Evolutionary conservation across 805 yeast genomes (phyloP).

Genomic region (Yarrowia sp.): DNA sequence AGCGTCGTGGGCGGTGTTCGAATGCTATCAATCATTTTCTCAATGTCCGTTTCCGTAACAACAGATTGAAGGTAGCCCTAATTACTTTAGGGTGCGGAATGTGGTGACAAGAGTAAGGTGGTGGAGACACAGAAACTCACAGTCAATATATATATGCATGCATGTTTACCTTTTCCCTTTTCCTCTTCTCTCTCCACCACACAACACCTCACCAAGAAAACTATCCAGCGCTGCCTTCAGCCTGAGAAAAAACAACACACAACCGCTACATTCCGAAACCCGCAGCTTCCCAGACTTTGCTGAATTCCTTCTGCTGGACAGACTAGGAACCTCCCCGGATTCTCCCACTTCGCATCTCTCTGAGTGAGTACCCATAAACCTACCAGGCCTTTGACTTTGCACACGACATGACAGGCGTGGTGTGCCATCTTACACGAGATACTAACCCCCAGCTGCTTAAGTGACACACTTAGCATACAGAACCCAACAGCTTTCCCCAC

Average conservation of each 20-base stretch:
- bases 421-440: neutral
- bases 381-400: slow-evolving; percentile 1
- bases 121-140: slow-evolving; percentile 12
- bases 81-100: neutral
- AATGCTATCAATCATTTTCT: slow-evolving; percentile 23
- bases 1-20: slow-evolving; percentile 55
- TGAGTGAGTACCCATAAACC: slow-evolving; percentile 2
- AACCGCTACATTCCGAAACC: neutral
- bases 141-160: slow-evolving; percentile 13
- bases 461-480: neutral
- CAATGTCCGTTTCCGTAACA: slow-evolving; percentile 2
- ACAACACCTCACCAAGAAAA: neutral
- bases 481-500: neutral
- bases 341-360: neutral
- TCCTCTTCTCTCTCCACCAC: neutral
- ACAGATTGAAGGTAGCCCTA: neutral
- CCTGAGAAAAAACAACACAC: slow-evolving; percentile 12
- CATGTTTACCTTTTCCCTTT: slow-evolving; percentile 17
- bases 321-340: neutral
- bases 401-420: slow-evolving; percentile 19
- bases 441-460: slow-evolving; percentile 19
- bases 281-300: neutral
- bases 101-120: neutral
- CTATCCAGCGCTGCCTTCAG: slow-evolving; percentile 23
- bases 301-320: slow-evolving; percentile 4